Percentiles rank a stretch among this genome's conserved stretches.
These are phyloP conservation scores for Nitzschia sp. DNA, from an alignment of 108 stramenopile genomes.

Conservation along the genomic window DNA sequence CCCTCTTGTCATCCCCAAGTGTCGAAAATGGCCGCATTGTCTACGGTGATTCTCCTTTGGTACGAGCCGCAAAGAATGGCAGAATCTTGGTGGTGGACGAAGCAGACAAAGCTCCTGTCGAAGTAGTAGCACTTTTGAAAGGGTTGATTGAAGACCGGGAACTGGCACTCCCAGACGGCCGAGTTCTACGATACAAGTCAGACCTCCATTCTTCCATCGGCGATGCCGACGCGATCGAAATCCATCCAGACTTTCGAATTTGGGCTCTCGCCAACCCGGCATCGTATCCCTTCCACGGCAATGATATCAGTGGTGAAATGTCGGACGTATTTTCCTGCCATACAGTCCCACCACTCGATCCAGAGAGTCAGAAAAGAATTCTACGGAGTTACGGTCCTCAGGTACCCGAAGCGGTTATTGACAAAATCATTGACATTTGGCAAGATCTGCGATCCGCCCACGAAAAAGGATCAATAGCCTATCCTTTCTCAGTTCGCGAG, in stretches of 20 bases:
- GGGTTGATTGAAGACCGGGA: slow-evolving; percentile 89
- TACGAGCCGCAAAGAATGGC: slow-evolving; percentile 75
- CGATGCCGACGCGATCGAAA: slow-evolving; percentile 41
- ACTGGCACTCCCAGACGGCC: slow-evolving; percentile 78
- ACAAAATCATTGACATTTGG: slow-evolving; percentile 56
- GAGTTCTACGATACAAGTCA: slow-evolving; percentile 35
- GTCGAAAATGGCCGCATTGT: slow-evolving; percentile 74
- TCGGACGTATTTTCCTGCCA: slow-evolving; percentile 78
- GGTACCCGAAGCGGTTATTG: slow-evolving; percentile 39
- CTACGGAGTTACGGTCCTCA: slow-evolving; percentile 69
- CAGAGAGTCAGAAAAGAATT: slow-evolving; percentile 57
- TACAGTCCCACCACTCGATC: slow-evolving; percentile 62
- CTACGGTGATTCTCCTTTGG: slow-evolving; percentile 80
- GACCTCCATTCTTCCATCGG: no score
- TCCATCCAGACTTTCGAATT: slow-evolving; percentile 78
- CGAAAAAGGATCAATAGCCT: slow-evolving; percentile 64
- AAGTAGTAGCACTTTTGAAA: slow-evolving; percentile 86
- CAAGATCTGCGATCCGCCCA: slow-evolving; percentile 64
- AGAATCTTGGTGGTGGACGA: slow-evolving; percentile 87
- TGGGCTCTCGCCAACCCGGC: slow-evolving; percentile 88
- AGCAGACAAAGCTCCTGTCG: slow-evolving; percentile 92
- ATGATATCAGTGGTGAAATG: slow-evolving; percentile 75
- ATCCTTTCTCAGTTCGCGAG: slow-evolving; percentile 85
- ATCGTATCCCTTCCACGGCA: slow-evolving; percentile 90
- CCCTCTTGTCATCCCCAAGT: slow-evolving; percentile 61